These are phyloP conservation scores for Kodamaea sagamina DNA, from an alignment of 805 yeast genomes.

Conservation along the genomic window DNA sequence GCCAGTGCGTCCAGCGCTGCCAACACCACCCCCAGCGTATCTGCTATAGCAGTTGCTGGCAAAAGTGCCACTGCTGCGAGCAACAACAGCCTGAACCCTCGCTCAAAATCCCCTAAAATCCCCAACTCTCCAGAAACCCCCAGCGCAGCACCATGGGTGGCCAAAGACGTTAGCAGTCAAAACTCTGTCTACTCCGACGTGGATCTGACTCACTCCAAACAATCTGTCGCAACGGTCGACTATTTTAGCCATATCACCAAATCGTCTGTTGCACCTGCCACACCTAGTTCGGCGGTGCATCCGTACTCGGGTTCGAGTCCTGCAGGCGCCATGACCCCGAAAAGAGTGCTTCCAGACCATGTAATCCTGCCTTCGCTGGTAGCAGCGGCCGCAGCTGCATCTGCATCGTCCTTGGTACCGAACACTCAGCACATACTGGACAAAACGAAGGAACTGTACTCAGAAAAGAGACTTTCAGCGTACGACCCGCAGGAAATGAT, in stretches of 20 bases:
- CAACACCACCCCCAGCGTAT: constrained; percentile 6
- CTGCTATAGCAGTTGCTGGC: constrained; percentile 9
- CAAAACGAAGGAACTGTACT: background rate
- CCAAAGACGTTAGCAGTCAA: background rate
- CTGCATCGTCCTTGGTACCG: background rate
- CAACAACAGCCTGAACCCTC: background rate
- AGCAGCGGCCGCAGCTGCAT: constrained; percentile 13
- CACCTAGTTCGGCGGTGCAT: background rate
- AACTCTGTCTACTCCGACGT: constrained; percentile 3
- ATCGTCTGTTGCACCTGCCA: background rate
- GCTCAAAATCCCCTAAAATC: background rate
- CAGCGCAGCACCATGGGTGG: background rate
- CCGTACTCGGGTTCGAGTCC: constrained; percentile 2
- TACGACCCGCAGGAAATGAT: constrained; percentile 35
- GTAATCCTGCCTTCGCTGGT: constrained; percentile 9
- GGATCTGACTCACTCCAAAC: constrained; percentile 1
- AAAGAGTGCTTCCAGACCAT: constrained; percentile 1
- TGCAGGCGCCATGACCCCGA: background rate
- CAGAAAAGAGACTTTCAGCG: constrained; percentile 18
- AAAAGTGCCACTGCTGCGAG: constrained; percentile 9
- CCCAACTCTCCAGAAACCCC: constrained; percentile 5
- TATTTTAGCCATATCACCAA: constrained; percentile 1
- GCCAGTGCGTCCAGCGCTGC: constrained; percentile 2
- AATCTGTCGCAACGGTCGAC: constrained; percentile 2
- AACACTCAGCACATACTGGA: background rate